Base-by-base conservation (phyloP, 225 moss, liverwort and hornwort genomes). In the Anthoceros angustus region DNA sequence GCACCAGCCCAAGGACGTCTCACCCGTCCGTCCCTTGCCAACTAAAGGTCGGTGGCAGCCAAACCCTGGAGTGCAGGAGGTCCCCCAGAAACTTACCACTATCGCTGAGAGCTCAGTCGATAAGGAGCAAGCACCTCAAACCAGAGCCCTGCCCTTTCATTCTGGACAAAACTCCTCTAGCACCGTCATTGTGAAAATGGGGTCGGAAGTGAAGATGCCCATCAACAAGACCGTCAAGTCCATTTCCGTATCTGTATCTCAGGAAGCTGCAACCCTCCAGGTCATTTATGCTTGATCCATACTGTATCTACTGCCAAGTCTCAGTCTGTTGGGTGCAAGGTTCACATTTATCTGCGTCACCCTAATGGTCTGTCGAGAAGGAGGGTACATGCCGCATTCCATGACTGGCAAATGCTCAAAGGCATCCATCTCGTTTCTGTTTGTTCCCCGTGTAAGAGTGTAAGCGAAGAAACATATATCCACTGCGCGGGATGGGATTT, bases 201-300 rank as follows among this genome's bases (percentile, higher is more conserved):
- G 55, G 18, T 55, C 55, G 5, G 55, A 55, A 55, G 55, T 55
- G 55, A 55, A 55, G 55, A 55, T 55, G n/a, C 55, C 55, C 55
- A 55, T 55, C 55, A 55, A 55, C 55, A 55, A 55, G 55, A 55
- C 23, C 23, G 55, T 55, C n/a, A 55, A 55, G n/a, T 55, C 55
- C 55, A 55, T 55, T 23, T 15, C 55, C 55, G 7, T 55, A 7
- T 55, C 55, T 4, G 55, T 20, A 23, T 55, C 55, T 55, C 55
- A 55, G 55, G 55, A 55, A 18, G n/a, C 18, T 18, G n/a, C 55
- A 55, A 55, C 55, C 55, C 55, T 55, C 18, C n/a, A 55, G 55
- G 23, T 55, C 18, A 9, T 15, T 3, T 55, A 55, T 12, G 32
- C 32, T 32, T 32, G 32, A 32, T 32, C 32, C 32, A 32, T 32